Base-by-base conservation (phyloP, 306 rosid species). In the Cyclanthera cordifolia region DNA sequence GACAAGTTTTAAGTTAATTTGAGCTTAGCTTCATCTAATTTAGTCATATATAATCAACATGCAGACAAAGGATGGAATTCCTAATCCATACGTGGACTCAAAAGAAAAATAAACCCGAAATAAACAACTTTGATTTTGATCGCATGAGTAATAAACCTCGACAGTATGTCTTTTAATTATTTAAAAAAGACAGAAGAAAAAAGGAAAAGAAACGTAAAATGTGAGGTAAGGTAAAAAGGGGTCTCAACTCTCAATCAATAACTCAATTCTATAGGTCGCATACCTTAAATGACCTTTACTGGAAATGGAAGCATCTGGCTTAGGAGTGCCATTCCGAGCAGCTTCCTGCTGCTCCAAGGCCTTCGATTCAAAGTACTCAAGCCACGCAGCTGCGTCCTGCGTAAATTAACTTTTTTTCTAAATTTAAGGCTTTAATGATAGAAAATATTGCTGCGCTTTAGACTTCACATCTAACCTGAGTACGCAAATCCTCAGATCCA, bases 321-420 rank as follows among this genome's bases (percentile, higher is more conserved):
- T 93, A 53, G 98, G 98, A 63, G 98, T 87, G 71, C 98, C 98
- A 65, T 87, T 90, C 23, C 96, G 88, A 30, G 96, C 96, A 80
- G 98, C 98, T 78, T 93, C 98, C 79, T 89, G 98, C 81, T 93
- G 98, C 85, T 93, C 98, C 51, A 93, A 70, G 82, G 98, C 95
- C 86, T 93, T 93, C 41, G 98, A 93, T 84, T 93, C 98, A 4
- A 93, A 93, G 85, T 93, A 93, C 83, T 93, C 98, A 4, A 93
- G 95, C 98, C 98, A 93, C 59, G 98, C 98, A 75, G 96, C 94
- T 49, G 98, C 96, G 80, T 93, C 98, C 98, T 93, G 76, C 66
- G 73, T 64, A 54, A 27, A 53, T 81, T 73, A 63, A 73, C 74
- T n/a, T 49, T 49, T 21, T 27, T 45, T 51, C 53, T 65, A 12